A percentile compares a stretch with the other conserved stretches of the same genome.
Conservation (phyloP, 2,329 filamentous ascomycete genomes). For the Zelopaecilomyces penicillatus region DNA sequence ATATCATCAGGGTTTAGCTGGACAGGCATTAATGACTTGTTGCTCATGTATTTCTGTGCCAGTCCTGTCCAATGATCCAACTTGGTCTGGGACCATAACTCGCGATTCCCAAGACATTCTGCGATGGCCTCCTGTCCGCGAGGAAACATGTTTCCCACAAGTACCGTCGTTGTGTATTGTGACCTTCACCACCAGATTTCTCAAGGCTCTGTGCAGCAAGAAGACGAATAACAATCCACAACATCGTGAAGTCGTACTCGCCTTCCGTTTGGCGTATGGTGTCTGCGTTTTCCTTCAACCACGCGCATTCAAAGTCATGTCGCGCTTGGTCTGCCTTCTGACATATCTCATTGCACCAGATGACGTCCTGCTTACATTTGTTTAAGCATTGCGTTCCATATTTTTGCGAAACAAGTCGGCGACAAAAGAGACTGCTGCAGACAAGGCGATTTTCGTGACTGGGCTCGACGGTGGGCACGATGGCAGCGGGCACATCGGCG, state of each 20-base stretch:
- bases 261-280: constrained; percentile 12
- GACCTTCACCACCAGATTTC: not conserved
- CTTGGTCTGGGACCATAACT: constrained; percentile 19
- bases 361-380: constrained; percentile 16
- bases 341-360: constrained; percentile 19
- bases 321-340: constrained; percentile 12
- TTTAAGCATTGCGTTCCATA: constrained; percentile 11
- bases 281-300: constrained; percentile 14
- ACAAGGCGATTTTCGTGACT: constrained; percentile 12
- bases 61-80: constrained; percentile 18
- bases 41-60: constrained; percentile 15
- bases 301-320: constrained; percentile 19
- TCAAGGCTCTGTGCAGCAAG: constrained; percentile 18
- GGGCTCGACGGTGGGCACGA: constrained; percentile 16
- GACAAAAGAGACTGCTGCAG: constrained; percentile 20
- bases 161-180: not conserved
- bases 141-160: constrained; percentile 13
- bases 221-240: constrained; percentile 21
- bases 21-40: constrained; percentile 10
- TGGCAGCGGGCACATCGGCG: constrained; percentile 19
- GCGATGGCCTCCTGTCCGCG: constrained; percentile 18
- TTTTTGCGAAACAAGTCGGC: constrained; percentile 11
- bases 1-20: constrained; percentile 13
- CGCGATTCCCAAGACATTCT: constrained; percentile 19
- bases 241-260: constrained; percentile 19